phyloP scores from a whole-genome alignment of 106 monocot genomes.

The Dendrobium huoshanense region DNA sequence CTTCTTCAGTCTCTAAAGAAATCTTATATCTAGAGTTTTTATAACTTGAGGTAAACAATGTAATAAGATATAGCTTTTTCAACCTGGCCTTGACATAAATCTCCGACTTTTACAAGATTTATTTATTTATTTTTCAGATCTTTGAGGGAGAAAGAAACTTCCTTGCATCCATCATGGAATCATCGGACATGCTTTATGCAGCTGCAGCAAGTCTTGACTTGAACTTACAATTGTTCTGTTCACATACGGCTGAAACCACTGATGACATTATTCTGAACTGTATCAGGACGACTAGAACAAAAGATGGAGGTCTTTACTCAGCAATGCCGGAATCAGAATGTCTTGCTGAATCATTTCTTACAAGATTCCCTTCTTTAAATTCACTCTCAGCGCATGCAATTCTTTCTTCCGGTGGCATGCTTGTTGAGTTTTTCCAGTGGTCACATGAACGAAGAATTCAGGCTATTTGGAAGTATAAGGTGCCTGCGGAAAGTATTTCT shows the following conservation, averaged over 20 bases:
- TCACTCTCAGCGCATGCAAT: conserved; percentile 87
- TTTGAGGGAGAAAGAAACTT: conserved; percentile 82
- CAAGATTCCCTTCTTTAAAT: conserved; percentile 82
- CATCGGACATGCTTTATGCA: conserved; percentile 81
- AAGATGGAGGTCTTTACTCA: conserved; percentile 44
- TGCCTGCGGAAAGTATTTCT: conserved; percentile 55
- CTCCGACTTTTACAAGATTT: neutral
- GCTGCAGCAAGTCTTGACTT: conserved; percentile 79
- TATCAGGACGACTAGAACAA: conserved; percentile 35
- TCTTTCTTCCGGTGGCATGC: conserved; percentile 55
- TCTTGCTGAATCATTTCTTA: conserved; percentile 78
- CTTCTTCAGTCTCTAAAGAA: neutral
- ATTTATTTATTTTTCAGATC: conserved; percentile 30
- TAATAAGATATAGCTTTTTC: neutral
- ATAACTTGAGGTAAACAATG: too few species aligned
- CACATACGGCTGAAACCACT: conserved; percentile 65
- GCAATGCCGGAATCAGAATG: conserved; percentile 77
- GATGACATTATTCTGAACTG: conserved; percentile 84
- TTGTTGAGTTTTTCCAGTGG: conserved; percentile 79
- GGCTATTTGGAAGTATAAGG: conserved; percentile 59
- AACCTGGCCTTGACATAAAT: neutral
- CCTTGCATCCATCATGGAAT: conserved; percentile 73
- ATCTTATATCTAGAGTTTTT: neutral
- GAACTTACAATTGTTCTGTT: conserved; percentile 83
- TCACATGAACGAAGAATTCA: conserved; percentile 71